phyloP scores from a whole-genome alignment of 73 alveolate genomes.

The Loxodes magnus region DNA sequence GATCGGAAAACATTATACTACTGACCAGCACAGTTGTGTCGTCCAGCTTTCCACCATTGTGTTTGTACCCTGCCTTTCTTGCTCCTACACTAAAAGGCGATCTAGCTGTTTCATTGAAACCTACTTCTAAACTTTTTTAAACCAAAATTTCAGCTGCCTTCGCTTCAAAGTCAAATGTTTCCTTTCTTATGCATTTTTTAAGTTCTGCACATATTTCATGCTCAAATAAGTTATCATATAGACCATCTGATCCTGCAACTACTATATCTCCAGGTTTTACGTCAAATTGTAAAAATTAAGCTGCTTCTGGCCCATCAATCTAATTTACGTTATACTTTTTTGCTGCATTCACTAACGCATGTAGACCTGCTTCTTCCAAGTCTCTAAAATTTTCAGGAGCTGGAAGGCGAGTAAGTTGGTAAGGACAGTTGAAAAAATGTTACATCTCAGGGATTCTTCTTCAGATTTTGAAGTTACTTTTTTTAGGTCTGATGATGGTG shows the following conservation, averaged over 20 bases:
- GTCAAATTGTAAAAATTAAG: constrained; percentile 19
- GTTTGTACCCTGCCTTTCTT: no score
- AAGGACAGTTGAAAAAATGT: constrained; percentile 10
- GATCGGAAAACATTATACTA: no score
- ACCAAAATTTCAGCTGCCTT: no score
- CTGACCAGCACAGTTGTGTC: no score
- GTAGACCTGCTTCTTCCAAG: constrained; percentile 7
- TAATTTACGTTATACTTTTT: constrained; percentile 17
- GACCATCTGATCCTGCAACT: constrained; percentile 39
- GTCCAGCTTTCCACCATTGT: no score
- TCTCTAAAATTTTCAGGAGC: constrained; percentile 1
- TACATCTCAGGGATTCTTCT: constrained; percentile 2
- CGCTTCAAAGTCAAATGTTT: no score
- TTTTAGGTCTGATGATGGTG: constrained; percentile 1
- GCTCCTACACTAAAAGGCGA: no score
- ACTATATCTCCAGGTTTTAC: constrained; percentile 41
- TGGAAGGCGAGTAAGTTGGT: constrained; percentile 15
- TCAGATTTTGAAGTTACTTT: neutral
- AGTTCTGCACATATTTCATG: no score
- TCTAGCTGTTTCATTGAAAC: no score
- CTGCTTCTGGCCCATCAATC: constrained; percentile 35
- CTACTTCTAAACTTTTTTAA: no score
- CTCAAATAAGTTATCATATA: constrained; percentile 27
- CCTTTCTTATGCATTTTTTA: no score
- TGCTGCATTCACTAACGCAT: neutral